phyloP scores from a whole-genome alignment of 2,329 filamentous ascomycete species.

The Pseudogymnoascus pannorum region DNA sequence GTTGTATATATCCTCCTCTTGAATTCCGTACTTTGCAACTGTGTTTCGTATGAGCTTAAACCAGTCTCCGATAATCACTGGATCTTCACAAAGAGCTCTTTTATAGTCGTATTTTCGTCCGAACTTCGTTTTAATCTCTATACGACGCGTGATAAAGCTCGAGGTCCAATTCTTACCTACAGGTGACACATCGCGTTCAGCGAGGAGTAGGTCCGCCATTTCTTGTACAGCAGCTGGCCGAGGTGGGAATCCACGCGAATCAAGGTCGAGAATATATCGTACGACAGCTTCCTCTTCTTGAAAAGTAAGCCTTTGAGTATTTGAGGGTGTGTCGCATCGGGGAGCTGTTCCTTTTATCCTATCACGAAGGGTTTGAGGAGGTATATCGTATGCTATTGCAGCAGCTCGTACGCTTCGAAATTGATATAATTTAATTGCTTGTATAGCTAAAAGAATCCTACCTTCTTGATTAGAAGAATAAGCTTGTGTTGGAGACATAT shows the following conservation, averaged over 20 bases:
- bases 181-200: neutral
- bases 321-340: neutral
- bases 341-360: neutral
- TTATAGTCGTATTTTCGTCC: neutral
- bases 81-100: neutral
- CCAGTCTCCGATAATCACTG: neutral
- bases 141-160: neutral
- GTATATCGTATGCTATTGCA: too few relatives aligned
- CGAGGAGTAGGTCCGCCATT: neutral
- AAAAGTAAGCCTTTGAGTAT: neutral
- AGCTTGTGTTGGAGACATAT: too few relatives aligned
- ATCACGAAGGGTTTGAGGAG: too few relatives aligned
- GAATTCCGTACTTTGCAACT: slow-evolving; percentile 2
- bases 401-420: too few relatives aligned
- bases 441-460: too few relatives aligned
- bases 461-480: too few relatives aligned
- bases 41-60: neutral
- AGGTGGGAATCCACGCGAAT: neutral
- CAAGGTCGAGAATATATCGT: neutral
- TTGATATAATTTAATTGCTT: too few relatives aligned
- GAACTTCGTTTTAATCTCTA: neutral
- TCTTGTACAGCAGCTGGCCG: neutral
- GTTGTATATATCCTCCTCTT: slow-evolving; percentile 5
- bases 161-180: neutral
- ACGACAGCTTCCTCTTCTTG: neutral